Conservation (phyloP, 2,329 filamentous ascomycete genomes). For the Aspergillus viridinutans region DNA sequence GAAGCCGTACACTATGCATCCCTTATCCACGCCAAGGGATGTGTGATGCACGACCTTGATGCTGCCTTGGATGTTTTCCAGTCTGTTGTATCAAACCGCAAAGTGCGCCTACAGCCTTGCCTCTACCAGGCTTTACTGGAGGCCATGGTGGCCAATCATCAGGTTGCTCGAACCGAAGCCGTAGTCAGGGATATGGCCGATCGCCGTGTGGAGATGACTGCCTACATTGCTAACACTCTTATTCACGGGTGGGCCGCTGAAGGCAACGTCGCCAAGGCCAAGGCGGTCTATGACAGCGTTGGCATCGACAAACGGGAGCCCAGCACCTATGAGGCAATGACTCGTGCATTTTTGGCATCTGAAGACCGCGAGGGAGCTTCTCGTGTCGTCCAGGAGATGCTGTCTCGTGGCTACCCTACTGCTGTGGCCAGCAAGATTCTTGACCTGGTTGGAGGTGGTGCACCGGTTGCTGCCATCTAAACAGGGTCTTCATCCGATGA, state of each 20-base stretch:
- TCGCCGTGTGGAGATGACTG: slow-evolving; percentile 76
- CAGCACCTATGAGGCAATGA: slow-evolving; percentile 99
- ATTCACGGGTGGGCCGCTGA: slow-evolving; percentile 94
- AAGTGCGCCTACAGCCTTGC: slow-evolving; percentile 71
- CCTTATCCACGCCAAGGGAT: slow-evolving; percentile 92
- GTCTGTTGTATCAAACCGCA: slow-evolving; percentile 63
- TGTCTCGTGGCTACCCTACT: slow-evolving; percentile 81
- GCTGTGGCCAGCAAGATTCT: slow-evolving; percentile 92
- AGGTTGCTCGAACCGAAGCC: slow-evolving; percentile 69
- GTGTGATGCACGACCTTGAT: slow-evolving; percentile 84
- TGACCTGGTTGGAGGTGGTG: slow-evolving; percentile 66
- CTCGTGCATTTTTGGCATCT: slow-evolving; percentile 79
- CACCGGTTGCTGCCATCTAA: slow-evolving; percentile 23
- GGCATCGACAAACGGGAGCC: slow-evolving; percentile 78
- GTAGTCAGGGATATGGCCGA: slow-evolving; percentile 71
- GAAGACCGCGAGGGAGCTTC: slow-evolving; percentile 75
- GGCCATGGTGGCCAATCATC: slow-evolving; percentile 91
- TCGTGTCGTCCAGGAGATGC: slow-evolving; percentile 80
- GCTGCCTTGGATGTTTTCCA: slow-evolving; percentile 81
- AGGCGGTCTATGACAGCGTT: slow-evolving; percentile 74
- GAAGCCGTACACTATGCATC: slow-evolving; percentile 96
- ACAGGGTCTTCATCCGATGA: slow-evolving; percentile 6
- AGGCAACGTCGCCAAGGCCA: slow-evolving; percentile 73
- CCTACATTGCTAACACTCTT: slow-evolving; percentile 96
- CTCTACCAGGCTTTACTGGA: slow-evolving; percentile 97